These are phyloP conservation scores for Penicillium rolfsii DNA, from an alignment of 2,329 filamentous ascomycete species.

Conservation along the genomic window DNA sequence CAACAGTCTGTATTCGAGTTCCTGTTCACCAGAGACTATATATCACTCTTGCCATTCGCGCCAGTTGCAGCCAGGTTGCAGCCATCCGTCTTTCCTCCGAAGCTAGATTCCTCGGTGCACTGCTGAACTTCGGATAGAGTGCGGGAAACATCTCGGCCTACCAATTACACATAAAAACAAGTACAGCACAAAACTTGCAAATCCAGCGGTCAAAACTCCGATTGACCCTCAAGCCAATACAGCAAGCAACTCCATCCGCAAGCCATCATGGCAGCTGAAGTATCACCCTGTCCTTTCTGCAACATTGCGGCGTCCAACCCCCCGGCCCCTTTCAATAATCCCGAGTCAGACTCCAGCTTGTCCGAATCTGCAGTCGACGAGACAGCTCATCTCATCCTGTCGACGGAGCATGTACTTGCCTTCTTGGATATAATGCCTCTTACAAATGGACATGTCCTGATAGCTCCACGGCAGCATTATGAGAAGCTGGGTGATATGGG, in stretches of 20 bases:
- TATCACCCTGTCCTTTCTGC: constrained; percentile 59
- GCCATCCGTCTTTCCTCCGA: not conserved
- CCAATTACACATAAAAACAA: not conserved
- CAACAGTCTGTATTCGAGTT: not conserved
- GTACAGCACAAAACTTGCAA: not conserved
- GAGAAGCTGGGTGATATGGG: constrained; percentile 75
- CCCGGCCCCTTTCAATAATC: constrained; percentile 34
- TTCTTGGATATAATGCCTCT: constrained; percentile 95
- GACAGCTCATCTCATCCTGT: constrained; percentile 66
- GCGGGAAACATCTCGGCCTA: not conserved
- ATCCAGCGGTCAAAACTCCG: not conserved
- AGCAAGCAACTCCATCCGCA: not conserved
- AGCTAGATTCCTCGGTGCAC: not conserved
- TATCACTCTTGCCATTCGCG: not conserved
- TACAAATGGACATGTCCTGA: constrained; percentile 77
- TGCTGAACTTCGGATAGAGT: not conserved
- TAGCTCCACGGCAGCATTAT: constrained; percentile 76
- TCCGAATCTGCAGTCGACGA: constrained; percentile 17
- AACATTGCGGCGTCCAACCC: constrained; percentile 58
- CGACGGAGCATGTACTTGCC: constrained; percentile 75
- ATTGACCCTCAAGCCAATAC: not conserved
- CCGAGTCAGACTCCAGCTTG: constrained; percentile 28
- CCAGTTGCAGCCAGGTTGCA: not conserved
- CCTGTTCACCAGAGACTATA: not conserved
- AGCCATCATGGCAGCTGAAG: constrained; percentile 19